A percentile compares a stretch with the other conserved stretches of the same genome.
Conservation (phyloP, 2,329 filamentous ascomycete genomes). For the Hyphodiscus sp. region DNA sequence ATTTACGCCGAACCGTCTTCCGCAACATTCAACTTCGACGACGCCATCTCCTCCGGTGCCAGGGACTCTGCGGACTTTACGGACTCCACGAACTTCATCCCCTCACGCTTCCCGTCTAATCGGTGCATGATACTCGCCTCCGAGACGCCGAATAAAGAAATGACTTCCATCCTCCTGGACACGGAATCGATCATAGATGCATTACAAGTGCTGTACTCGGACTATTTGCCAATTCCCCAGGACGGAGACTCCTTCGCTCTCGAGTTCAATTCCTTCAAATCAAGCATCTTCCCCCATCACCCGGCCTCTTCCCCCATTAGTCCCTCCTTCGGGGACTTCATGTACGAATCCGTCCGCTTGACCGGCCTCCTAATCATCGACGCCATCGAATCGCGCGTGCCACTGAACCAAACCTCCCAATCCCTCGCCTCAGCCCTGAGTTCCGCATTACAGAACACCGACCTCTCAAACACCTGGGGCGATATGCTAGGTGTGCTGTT, state of each 20-base stretch:
- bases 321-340: not conserved
- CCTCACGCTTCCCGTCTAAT: not conserved
- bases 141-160: not conserved
- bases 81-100: not conserved
- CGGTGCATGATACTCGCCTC: not conserved
- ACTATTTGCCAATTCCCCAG: not conserved
- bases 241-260: not conserved
- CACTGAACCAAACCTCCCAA: not conserved
- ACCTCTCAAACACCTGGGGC: conserved; percentile 1
- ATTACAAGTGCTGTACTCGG: not conserved
- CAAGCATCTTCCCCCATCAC: not conserved
- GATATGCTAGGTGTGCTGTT: conserved; percentile 1
- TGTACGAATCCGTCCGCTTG: not conserved
- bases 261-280: not conserved
- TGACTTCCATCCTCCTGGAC: not conserved
- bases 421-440: not conserved
- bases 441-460: not conserved
- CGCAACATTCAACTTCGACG: not conserved
- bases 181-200: not conserved
- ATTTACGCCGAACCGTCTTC: not conserved
- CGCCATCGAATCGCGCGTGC: not conserved
- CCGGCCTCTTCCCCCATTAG: not conserved
- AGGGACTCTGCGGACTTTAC: not conserved
- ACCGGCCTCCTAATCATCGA: not conserved
- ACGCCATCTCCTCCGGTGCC: not conserved